phyloP scores from a whole-genome alignment of 208 protist genomes.

The Trypanosoma lewisi region DNA sequence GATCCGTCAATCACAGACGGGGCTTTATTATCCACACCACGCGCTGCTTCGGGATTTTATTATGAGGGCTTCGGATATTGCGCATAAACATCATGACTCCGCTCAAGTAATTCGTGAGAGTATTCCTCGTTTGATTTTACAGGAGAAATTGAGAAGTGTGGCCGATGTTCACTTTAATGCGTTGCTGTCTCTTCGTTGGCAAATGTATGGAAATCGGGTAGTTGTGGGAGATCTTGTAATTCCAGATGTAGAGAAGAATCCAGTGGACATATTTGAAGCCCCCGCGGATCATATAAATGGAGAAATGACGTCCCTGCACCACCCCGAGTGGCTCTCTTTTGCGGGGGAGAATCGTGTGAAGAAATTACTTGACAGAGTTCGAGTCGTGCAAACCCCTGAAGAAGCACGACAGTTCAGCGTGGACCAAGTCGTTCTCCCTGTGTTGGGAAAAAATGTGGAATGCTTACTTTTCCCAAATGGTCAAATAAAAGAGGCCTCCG shows the following conservation, averaged over 20 bases:
- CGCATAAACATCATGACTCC: constrained; percentile 38
- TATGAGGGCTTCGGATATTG: constrained; percentile 39
- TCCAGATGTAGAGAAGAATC: constrained; percentile 4
- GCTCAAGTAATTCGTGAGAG: constrained; percentile 71
- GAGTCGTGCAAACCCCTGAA: constrained; percentile 27
- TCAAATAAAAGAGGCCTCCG: constrained; percentile 23
- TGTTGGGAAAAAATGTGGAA: constrained; percentile 32
- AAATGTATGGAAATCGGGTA: constrained; percentile 36
- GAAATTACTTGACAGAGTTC: constrained; percentile 15
- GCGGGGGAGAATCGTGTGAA: constrained; percentile 9
- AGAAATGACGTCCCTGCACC: constrained; percentile 37
- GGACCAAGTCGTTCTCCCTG: constrained; percentile 68
- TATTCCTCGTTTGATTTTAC: constrained; percentile 51
- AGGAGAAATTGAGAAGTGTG: constrained; percentile 66
- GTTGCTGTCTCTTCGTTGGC: constrained; percentile 64
- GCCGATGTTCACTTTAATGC: constrained; percentile 85
- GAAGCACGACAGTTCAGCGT: constrained; percentile 50
- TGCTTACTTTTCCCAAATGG: constrained; percentile 29
- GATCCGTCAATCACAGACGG: constrained; percentile 47
- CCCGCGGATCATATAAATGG: constrained; percentile 71
- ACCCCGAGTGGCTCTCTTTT: constrained; percentile 50
- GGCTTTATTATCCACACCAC: constrained; percentile 78
- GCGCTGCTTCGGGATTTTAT: constrained; percentile 74
- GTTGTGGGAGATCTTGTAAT: constrained; percentile 61
- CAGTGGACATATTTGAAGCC: constrained; percentile 57